Evolutionary conservation across 2,329 filamentous ascomycete species (phyloP), one percentile per base, ranked within the genome.

Genomic region (Zopfia rhizophila): DNA sequence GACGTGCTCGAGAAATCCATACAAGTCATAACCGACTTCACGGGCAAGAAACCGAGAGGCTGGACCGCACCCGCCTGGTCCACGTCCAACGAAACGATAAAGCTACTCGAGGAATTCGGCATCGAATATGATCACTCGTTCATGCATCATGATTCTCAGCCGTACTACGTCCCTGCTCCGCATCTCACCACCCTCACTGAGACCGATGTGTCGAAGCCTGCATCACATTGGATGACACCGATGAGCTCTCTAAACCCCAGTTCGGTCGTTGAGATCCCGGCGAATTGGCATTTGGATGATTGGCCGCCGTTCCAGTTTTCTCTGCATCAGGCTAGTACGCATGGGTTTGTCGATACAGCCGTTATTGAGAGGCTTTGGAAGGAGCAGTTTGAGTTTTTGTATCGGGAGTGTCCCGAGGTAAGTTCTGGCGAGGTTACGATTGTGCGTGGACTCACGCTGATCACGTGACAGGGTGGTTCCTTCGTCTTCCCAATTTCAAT

Each of bases 101-200:
- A 66, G 14, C 60, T 75, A 19, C 58, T 78, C 10, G 69, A 76
- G 45, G 70, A 74, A 13, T 65, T 66, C 27, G 75, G 74, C 0
- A 72, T 78, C 13, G 84, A 87, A 35, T 78, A 78, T 56, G 76
- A 78, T 53, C 76, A 78, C 53, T 74, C 69, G 3, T 75, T 78
- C 58, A 75, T 78, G 74, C 76, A 78, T 52, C 74, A 78, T 54
- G 77, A 78, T 56, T 70, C 70, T 11, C 74, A 77, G 49, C 69
- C 69, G 8, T 74, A 73, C 59, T 72, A 65, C 40, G 56, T 61
- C 1, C 63, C 67, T 7, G 56, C 56, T 32, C 53, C 63, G 8
- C 47, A 53, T 27, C 61, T 73, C 0, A 87, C 82, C 83, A 66
- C 43, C 6, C 53, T 55, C 40, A 52, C 61, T 8, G 59, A 67